Evolutionary conservation across 495 filamentous ascomycete genomes (phyloP).

Genomic region (Penicilliopsis zonata): DNA sequence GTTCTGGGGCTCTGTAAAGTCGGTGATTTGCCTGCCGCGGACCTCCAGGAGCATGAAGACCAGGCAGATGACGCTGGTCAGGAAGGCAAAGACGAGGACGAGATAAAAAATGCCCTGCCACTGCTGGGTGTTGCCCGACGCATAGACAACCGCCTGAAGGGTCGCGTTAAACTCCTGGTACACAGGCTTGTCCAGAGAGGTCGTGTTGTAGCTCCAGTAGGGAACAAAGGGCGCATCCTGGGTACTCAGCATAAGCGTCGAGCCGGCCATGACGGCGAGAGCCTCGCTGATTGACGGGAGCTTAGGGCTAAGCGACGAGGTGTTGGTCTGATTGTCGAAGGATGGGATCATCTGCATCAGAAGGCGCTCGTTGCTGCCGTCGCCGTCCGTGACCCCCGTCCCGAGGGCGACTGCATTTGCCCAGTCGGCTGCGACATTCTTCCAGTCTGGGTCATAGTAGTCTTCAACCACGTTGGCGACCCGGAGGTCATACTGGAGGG

Average conservation of each 20-base stretch:
- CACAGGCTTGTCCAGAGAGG: constrained; percentile 18
- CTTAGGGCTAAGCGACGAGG: constrained; percentile 14
- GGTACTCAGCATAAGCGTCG: constrained; percentile 45
- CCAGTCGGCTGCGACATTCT: constrained; percentile 46
- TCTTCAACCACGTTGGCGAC: constrained; percentile 19
- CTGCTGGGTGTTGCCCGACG: constrained; percentile 39
- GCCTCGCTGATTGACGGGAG: constrained; percentile 56
- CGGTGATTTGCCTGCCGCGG: constrained; percentile 47
- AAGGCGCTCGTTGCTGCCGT: constrained; percentile 50
- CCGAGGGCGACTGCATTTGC: constrained; percentile 43
- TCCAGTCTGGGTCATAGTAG: constrained; percentile 38
- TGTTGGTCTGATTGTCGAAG: constrained; percentile 2
- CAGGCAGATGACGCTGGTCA: constrained; percentile 51
- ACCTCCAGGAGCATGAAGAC: constrained; percentile 38
- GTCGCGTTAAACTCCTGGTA: constrained; percentile 44
- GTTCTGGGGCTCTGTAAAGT: constrained; percentile 66
- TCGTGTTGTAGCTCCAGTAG: constrained; percentile 39
- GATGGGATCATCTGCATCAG: constrained; percentile 41
- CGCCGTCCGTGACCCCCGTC: constrained; percentile 43
- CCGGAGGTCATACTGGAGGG: constrained; percentile 36
- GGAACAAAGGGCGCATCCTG: constrained; percentile 42
- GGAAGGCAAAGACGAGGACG: constrained; percentile 48
- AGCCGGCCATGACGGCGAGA: constrained; percentile 52
- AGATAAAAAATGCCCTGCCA: constrained; percentile 55
- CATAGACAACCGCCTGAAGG: constrained; percentile 46